Evolutionary conservation across 163 green algal species (phyloP), one percentile per base, ranked within the genome.

Genomic region (Chlorella variabilis): DNA sequence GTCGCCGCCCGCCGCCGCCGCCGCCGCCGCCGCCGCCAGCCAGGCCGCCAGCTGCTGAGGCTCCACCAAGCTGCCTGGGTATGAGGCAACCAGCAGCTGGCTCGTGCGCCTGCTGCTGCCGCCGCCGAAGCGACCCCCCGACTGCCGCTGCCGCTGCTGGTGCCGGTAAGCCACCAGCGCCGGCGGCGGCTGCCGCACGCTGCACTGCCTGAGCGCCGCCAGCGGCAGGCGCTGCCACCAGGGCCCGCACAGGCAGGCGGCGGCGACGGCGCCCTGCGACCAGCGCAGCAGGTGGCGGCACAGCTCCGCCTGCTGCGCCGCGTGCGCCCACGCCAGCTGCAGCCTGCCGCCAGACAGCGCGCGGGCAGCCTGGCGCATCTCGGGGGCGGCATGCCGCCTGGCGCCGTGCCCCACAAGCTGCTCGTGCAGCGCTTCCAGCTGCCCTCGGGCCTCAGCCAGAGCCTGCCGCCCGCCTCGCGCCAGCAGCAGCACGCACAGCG

Each of bases 261-360:
- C 6, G 27, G 9, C 18, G 36, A 5, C 15, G 4, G 5, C 2
- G 42, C 39, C 31, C 2, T n/a, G n/a, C 2, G 42, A 63, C 42
- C 45, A 76, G 2, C 20, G 68, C 68, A 76, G 2, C 1, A 77
- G 70, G 33, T 77, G 70, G 17, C 27, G 21, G 68, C 68, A 76
- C 68, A 76, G 42, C 68, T 20, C 42, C 29, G 25, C 11, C 68
- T 76, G 68, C 42, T 31, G 42, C 7, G 25, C 15, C 15, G 41
- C 17, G 15, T 76, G 42, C 4, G 68, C 42, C 68, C 68, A 76
- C 27, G 41, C 68, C 68, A 62, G 42, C 42, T 76, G 68, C 68
- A 76, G 42, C 42, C 18, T 31, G 15, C 42, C 68, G 15, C 3
- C 9, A 6, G 29, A 27, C 29, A 76, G 42, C 29, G 51, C 25